phyloP scores from a whole-genome alignment of 768 basidiomycete species.

The Pisolithus tinctorius region DNA sequence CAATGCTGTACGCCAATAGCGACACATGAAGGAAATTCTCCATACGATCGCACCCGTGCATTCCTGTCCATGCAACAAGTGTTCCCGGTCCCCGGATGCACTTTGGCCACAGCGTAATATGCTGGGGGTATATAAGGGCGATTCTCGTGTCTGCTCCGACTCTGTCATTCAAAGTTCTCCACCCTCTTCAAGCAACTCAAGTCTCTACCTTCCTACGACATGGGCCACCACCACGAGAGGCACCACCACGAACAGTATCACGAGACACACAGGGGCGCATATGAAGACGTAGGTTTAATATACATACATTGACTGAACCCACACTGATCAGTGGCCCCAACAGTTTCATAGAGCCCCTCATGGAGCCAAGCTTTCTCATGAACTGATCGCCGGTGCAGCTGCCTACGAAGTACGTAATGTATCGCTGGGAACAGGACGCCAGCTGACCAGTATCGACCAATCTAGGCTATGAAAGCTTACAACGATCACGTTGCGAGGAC shows the following conservation, averaged over 20 bases:
- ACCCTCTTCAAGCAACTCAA: neutral
- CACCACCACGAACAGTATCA: slow-evolving; percentile 2
- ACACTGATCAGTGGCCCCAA: neutral
- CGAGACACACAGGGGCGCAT: slow-evolving; percentile 6
- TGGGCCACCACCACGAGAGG: slow-evolving; percentile 8
- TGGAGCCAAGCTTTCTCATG: slow-evolving; percentile 55
- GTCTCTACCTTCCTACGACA: neutral
- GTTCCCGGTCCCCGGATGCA: neutral
- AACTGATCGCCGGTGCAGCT: slow-evolving; percentile 62
- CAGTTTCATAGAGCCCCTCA: slow-evolving; percentile 47
- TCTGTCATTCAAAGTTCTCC: neutral
- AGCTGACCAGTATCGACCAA: no score
- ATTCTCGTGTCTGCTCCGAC: neutral
- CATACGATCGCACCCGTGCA: no score
- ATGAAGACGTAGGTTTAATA: slow-evolving; percentile 12
- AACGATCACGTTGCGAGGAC: no score
- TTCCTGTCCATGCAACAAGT: neutral
- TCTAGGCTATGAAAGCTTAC: no score
- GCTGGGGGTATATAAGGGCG: neutral
- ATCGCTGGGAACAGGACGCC: no score
- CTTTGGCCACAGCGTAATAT: neutral
- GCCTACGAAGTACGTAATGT: slow-evolving; percentile 46
- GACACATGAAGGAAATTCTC: no score
- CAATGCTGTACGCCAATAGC: no score
- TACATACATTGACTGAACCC: neutral